Percentiles rank a stretch among this genome's conserved stretches.
Evolutionary conservation across 495 filamentous ascomycete species (phyloP).

Genomic region (Copromyces sp.): DNA sequence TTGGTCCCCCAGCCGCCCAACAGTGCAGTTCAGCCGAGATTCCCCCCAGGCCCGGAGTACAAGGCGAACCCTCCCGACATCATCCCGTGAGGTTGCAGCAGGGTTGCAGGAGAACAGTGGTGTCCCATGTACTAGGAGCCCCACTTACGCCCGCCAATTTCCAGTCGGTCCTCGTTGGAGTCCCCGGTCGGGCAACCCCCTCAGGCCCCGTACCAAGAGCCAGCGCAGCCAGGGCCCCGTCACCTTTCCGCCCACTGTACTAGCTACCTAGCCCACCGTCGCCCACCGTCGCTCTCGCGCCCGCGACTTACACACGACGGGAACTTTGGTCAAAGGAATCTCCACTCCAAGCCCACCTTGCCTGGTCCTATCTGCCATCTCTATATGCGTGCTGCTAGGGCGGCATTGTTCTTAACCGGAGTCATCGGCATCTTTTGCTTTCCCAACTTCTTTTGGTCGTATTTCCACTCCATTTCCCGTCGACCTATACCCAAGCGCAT

Average conservation of each 20-base stretch:
- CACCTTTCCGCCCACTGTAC: neutral
- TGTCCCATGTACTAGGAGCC: neutral
- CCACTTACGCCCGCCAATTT: neutral
- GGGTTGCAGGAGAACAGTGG: neutral
- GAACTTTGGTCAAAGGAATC: constrained; percentile 9
- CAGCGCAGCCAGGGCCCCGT: neutral
- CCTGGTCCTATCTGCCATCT: neutral
- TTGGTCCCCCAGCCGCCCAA: neutral
- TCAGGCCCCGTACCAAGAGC: neutral
- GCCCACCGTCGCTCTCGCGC: constrained; percentile 1
- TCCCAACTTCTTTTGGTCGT: constrained; percentile 8
- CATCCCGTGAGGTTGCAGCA: neutral
- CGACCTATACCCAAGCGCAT: neutral
- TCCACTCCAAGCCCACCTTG: constrained; percentile 28
- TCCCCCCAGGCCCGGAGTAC: neutral
- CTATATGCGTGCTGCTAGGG: neutral
- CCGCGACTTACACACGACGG: constrained; percentile 13
- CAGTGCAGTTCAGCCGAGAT: neutral
- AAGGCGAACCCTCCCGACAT: neutral
- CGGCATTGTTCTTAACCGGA: constrained; percentile 16
- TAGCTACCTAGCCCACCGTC: neutral
- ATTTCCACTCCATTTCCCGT: constrained; percentile 6
- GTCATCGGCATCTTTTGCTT: constrained; percentile 14
- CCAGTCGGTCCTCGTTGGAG: neutral
- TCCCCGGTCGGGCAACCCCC: neutral